Evolutionary conservation across 805 yeast species (phyloP), one percentile per base, ranked within the genome.

Genomic region (Yarrowia sp.): DNA sequence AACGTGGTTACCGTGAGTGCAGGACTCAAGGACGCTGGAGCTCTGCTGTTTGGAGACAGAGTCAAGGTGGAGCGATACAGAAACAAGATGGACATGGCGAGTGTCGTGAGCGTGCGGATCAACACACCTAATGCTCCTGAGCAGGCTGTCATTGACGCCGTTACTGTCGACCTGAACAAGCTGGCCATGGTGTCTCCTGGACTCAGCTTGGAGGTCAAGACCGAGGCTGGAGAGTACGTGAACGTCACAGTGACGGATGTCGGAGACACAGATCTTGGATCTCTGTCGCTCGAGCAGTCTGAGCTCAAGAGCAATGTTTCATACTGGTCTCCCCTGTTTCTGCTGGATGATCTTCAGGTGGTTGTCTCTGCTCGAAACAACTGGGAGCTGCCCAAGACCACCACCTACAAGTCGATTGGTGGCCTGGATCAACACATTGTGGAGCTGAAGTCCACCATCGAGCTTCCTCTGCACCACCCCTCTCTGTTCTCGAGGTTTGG

Each of bases 401-500:
- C 68, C 21, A 69, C 73, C 31, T 90, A 84, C 64, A 70, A 77
- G 3, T 76, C 79, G 19, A 83, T 94, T 6, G 99, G 98, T 16
- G 99, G 98, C 0, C 77, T 94, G 21, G 66, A 76, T 0, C 77
- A 79, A 47, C 90, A 90, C 66, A 83, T 92, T 18, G 76, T 78
- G 5, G 69, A 79, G 3, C 74, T 94, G 21, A 79, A 84, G 60
- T 79, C 87, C 6, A 83, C 92, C 0, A 83, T 92, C 8, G 88
- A 88, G 61, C 77, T 93, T 2, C 97, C 99, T 0, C 77, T 94
- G 24, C 84, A 85, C 64, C 83, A 83, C 62, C 96, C 97, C 0
- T 79, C 81, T 6, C 73, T 90, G 31, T 93, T 92, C 68, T 79
- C 85, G 7, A 84, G 88, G 61, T 94, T 93, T 76, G 91, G 93